phyloP scores from a whole-genome alignment of 768 basidiomycete species.

The Nidula microcarpa region DNA sequence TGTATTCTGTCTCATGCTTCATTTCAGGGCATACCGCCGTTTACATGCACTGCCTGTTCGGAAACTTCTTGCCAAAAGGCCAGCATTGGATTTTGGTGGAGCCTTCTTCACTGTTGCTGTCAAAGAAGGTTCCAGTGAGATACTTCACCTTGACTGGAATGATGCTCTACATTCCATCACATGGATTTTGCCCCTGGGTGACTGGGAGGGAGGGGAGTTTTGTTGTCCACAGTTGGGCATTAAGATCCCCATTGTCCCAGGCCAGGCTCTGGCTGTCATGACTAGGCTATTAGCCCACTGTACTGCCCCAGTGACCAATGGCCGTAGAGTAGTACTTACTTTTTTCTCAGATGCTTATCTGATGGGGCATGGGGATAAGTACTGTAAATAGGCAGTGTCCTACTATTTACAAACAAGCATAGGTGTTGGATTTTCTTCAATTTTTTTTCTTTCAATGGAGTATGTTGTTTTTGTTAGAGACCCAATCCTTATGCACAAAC shows the following conservation, averaged over 20 bases:
- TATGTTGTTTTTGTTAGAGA: too few species aligned
- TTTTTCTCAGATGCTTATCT: slow-evolving; percentile 4
- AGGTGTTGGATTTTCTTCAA: too few species aligned
- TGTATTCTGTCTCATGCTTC: neutral
- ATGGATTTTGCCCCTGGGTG: slow-evolving; percentile 14
- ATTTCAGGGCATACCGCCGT: neutral
- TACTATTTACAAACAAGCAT: too few species aligned
- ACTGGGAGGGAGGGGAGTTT: slow-evolving; percentile 16
- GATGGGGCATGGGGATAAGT: too few species aligned
- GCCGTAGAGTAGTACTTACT: slow-evolving; percentile 7
- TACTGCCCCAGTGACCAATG: slow-evolving; percentile 7
- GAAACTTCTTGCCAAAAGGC: neutral
- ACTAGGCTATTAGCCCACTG: slow-evolving; percentile 12
- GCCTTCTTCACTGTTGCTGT: slow-evolving; percentile 18
- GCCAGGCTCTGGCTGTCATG: slow-evolving; percentile 14
- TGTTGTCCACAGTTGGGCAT: slow-evolving; percentile 15
- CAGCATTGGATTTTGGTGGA: slow-evolving; percentile 12
- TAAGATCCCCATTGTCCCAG: slow-evolving; percentile 13
- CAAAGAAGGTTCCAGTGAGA: slow-evolving; percentile 21
- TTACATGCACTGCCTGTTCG: neutral
- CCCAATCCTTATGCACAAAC: too few species aligned
- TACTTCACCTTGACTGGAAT: slow-evolving; percentile 18
- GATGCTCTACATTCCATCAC: slow-evolving; percentile 11
- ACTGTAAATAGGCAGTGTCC: too few species aligned
- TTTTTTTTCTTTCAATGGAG: too few species aligned